Evolutionary conservation across 305 asterid species (phyloP), one percentile per base, ranked within the genome.

Genomic region (Fraxinus latifolia): DNA sequence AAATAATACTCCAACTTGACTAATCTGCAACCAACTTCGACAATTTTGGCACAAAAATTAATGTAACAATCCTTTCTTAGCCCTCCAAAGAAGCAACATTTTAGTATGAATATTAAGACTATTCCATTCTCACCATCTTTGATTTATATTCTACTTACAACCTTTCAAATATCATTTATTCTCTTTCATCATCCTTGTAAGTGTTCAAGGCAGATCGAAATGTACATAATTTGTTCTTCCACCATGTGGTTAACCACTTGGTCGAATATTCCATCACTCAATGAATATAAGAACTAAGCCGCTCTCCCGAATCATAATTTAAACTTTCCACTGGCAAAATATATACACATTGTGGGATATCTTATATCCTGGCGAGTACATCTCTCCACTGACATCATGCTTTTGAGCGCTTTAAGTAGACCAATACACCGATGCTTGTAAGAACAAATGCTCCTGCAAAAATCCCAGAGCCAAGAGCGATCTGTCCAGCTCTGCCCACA

Each of bases 381-480:
- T 53, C 15, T 71, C 72, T 55, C 7, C 7, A 79, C 79, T 74
- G 11, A 5, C 25, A 79, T 91, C 89, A 93, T 68, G 68, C 65
- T 44, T 87, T 89, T 4, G 96, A 76, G 80, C 96, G 97, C 86
- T 90, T 93, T 79, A 90, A 79, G 88, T 90, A 93, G 83, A 85
- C 89, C 87, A 93, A 14, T 62, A 91, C 91, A 44, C 93, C 91
- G 9, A 95, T 83, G 89, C 95, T 86, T 23, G 95, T 89, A 21
- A 95, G 82, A 42, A 79, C 95, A 79, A 84, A 91, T 32, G 92
- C 94, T 32, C 97, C 96, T 9, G 94, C 97, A 39, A 93, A 84
- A 77, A 93, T 77, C 76, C 93, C 97, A 2, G 88, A 65, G 5
- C 62, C 47, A 50, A 84, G 73, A 23, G 88, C 77, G 12, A 80